Base-by-base conservation (phyloP, 164 flowering plant genomes). In the Stephania japonica region DNA sequence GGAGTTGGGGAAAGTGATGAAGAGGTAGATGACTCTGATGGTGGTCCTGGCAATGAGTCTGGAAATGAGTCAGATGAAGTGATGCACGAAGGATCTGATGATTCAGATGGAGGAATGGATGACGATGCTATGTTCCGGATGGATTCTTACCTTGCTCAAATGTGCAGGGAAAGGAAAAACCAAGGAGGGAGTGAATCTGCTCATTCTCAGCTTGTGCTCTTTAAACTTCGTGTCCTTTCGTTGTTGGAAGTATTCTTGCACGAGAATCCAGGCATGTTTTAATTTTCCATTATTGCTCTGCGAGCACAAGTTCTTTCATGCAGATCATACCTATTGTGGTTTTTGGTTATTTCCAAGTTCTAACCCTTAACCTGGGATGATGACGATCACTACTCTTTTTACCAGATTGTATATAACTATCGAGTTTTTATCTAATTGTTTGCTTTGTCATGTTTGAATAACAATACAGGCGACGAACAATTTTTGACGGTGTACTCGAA, bases 191-290 rank as follows among this genome's bases (percentile, higher is more conserved):
- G 90, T 71, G 97, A 90, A 79, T 86, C 89, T 73, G 92, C 98
- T 78, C 90, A 90, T 42, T 86, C 92, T 23, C 99, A 95, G 83
- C 98, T 93, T 71, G 86, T 86, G 67, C 87, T 89, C 25, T 95
- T 95, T 79, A 95, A 93, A 80, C 96, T 93, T 19, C 97, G 97
- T 26, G 96, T 93, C n/a, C 92, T 95, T n/a, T 90, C 99, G 18
- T 79, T 95, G 80, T 80, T 95, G 75, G 98, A 95, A 79, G 88
- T 89, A 49, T 95, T 86, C 83, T 75, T 95, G 7, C 91, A 91
- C 63, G 91, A 88, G 74, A 89, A 91, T 83, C 87, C 94, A 86
- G 96, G 99, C 79, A 85, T 84, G 87, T 81, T 47, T 16, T 42
- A 41, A 71, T 42, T 62, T 6, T 68, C 53, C 32, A 23, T 18